Evolutionary conservation across 768 basidiomycete genomes (phyloP).

Genomic region (Mycena chlorophos): DNA sequence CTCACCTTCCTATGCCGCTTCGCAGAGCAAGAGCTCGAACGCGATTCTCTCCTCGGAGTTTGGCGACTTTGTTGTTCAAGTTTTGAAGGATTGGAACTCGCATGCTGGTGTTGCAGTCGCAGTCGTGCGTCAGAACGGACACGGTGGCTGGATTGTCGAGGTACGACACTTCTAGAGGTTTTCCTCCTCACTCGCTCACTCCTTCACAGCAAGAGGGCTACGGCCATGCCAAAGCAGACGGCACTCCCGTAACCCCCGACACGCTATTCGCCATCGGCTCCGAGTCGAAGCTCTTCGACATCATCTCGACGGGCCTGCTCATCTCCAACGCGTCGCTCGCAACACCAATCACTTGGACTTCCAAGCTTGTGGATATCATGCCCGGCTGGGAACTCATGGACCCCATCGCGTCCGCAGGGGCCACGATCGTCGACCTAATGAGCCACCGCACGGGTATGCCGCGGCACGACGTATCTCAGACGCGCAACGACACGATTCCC

Average conservation of each 20-base stretch:
- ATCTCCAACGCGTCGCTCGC: constrained; percentile 28
- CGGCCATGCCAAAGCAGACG: constrained; percentile 22
- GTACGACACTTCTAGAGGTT: not conserved
- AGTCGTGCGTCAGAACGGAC: constrained; percentile 17
- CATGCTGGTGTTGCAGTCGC: constrained; percentile 23
- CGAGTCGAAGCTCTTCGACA: constrained; percentile 31
- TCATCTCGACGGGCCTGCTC: constrained; percentile 27
- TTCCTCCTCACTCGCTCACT: too few species aligned
- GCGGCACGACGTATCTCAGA: constrained; percentile 23
- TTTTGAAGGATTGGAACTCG: constrained; percentile 22
- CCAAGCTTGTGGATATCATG: constrained; percentile 27
- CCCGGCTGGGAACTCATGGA: constrained; percentile 29
- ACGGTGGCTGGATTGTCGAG: constrained; percentile 22
- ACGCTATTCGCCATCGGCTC: constrained; percentile 25
- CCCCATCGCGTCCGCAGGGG: constrained; percentile 21
- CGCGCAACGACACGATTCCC: constrained; percentile 11
- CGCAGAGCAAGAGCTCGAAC: too few species aligned
- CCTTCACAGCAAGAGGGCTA: constrained; percentile 21
- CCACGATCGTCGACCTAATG: constrained; percentile 28
- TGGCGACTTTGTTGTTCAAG: constrained; percentile 16
- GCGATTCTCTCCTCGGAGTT: constrained; percentile 21
- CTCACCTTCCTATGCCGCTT: too few species aligned
- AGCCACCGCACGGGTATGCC: constrained; percentile 31
- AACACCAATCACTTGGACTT: constrained; percentile 25
- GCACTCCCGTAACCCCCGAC: constrained; percentile 19